These are phyloP conservation scores for Priceomyces melissophilus DNA, from an alignment of 805 yeast species.

Conservation along the genomic window DNA sequence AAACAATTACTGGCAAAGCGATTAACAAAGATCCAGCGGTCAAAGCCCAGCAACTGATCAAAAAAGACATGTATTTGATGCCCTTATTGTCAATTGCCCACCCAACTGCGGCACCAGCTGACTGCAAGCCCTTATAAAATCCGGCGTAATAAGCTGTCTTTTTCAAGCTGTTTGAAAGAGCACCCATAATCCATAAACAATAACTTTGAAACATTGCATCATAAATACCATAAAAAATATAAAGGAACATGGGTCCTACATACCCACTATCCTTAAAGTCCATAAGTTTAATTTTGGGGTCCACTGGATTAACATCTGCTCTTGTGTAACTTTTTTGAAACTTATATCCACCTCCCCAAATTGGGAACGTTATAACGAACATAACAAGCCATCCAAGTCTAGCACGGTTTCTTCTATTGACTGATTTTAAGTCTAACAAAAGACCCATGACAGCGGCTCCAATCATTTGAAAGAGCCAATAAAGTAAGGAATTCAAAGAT, in stretches of 20 bases:
- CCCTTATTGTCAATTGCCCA: constrained; percentile 54
- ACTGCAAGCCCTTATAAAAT: constrained; percentile 60
- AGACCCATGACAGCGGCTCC: constrained; percentile 52
- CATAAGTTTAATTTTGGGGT: constrained; percentile 2
- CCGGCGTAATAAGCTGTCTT: constrained; percentile 57
- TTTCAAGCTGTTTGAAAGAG: constrained; percentile 55
- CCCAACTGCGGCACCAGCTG: constrained; percentile 60
- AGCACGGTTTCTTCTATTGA: constrained; percentile 45
- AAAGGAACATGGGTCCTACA: constrained; percentile 59
- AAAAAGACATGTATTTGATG: constrained; percentile 37
- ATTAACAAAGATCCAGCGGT: constrained; percentile 45
- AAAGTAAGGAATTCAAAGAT: constrained; percentile 57
- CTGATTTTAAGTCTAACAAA: constrained; percentile 42
- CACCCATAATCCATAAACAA: constrained; percentile 57
- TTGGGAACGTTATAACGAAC: constrained; percentile 38
- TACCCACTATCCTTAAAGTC: constrained; percentile 47
- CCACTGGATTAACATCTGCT: constrained; percentile 21
- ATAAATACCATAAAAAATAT: constrained; percentile 57
- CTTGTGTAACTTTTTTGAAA: constrained; percentile 44
- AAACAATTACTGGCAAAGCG: constrained; percentile 46
- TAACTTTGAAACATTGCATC: constrained; percentile 62
- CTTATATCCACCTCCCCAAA: constrained; percentile 60
- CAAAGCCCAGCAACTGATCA: constrained; percentile 52
- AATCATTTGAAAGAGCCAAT: constrained; percentile 59
- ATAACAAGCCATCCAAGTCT: constrained; percentile 41